Conservation (phyloP, 139 green algal species). For the Raphidocelis subcapitata region DNA sequence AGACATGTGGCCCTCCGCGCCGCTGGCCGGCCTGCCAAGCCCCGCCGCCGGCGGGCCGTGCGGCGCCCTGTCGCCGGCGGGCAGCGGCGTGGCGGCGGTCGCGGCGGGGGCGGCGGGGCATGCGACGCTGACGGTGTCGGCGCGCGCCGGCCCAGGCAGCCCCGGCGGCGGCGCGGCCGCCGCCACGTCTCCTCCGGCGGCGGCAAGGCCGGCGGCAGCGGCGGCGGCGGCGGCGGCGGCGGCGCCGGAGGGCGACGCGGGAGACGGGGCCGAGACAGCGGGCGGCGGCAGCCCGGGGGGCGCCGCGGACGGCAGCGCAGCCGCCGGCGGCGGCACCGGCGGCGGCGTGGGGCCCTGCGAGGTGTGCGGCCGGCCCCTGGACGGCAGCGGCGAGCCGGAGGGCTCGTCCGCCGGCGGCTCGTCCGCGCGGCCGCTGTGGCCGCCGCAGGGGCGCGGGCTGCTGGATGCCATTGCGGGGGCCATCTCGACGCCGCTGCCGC, state of each 20-base stretch:
- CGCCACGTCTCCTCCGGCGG: no score
- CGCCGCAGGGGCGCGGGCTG: neutral
- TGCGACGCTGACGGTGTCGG: no score
- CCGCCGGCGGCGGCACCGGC: no score
- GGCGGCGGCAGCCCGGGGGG: neutral
- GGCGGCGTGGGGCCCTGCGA: neutral
- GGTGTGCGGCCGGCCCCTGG: conserved; percentile 15
- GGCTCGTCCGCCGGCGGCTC: no score
- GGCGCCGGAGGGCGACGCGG: neutral
- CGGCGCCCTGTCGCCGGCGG: neutral
- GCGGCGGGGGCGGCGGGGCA: neutral
- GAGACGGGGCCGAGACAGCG: neutral
- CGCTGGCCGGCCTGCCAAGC: neutral
- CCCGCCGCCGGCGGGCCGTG: neutral
- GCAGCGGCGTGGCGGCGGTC: neutral
- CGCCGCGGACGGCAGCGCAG: neutral
- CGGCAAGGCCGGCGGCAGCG: neutral
- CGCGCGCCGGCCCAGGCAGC: no score
- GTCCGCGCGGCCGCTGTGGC: no score
- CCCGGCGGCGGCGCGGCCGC: no score
- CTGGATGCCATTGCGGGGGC: conserved; percentile 20
- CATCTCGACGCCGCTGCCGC: neutral
- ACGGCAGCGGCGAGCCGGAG: no score
- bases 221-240: neutral
- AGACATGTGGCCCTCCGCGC: conserved; percentile 24